phyloP scores from a whole-genome alignment of 345 rosid species.

The Ricinus communis region DNA sequence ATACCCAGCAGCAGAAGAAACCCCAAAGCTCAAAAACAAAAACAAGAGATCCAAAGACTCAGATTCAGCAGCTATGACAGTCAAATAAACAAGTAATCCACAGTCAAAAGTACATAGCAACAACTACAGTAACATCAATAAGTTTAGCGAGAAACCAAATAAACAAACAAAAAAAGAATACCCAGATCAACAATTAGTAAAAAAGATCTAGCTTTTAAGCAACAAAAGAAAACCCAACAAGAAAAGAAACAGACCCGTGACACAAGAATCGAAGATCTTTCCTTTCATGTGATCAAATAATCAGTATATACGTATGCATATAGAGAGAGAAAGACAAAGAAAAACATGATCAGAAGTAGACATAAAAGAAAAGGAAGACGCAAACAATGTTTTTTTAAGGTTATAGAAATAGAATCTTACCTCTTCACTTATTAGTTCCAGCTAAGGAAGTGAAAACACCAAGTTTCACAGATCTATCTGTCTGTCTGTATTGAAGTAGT shows the following conservation, averaged over 20 bases:
- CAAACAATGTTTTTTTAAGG: background rate
- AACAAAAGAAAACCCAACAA: slow-evolving; percentile 9
- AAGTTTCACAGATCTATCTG: background rate
- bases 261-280: slow-evolving; percentile 28
- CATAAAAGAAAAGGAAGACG: background rate
- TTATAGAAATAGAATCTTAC: slow-evolving; percentile 11
- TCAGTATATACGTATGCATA: background rate
- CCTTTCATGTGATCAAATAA: slow-evolving; percentile 29
- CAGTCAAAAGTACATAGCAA: background rate
- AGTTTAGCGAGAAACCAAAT: no score
- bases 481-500: background rate
- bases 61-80: background rate
- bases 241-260: slow-evolving; percentile 16
- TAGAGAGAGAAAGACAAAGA: no score
- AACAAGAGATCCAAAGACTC: background rate
- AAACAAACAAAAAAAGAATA: no score
- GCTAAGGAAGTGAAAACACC: background rate
- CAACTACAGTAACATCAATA: background rate
- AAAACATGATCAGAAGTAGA: no score
- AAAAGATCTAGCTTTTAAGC: slow-evolving; percentile 10
- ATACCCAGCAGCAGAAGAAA: background rate
- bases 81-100: background rate
- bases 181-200: slow-evolving; percentile 12
- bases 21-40: background rate
- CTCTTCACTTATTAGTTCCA: slow-evolving; percentile 3